Evolutionary conservation across 495 filamentous ascomycete species (phyloP).

Genomic region (Extremus antarcticus): DNA sequence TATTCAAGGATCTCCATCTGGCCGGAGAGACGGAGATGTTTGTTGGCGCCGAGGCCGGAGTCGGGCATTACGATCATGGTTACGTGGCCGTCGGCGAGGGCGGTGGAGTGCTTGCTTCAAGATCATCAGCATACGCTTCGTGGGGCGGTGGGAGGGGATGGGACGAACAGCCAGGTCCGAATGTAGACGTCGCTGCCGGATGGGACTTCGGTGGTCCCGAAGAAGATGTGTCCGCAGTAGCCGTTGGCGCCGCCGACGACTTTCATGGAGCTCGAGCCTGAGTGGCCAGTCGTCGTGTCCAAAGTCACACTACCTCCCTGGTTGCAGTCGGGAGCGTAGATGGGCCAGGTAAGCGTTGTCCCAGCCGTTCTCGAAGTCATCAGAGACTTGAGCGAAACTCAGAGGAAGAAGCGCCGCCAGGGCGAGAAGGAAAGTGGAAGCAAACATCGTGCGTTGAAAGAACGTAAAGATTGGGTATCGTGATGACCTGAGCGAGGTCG

Average conservation of each 20-base stretch:
- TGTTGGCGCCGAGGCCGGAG: constrained; percentile 39
- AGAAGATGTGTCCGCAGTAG: constrained; percentile 50
- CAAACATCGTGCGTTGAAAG: constrained; percentile 32
- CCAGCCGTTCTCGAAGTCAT: constrained; percentile 45
- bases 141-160: too few relatives aligned
- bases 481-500: not conserved
- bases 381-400: constrained; percentile 40
- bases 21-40: constrained; percentile 49
- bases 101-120: constrained; percentile 40
- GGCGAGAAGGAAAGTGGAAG: constrained; percentile 35
- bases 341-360: constrained; percentile 43
- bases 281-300: constrained; percentile 41
- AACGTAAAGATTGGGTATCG: not conserved
- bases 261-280: constrained; percentile 44
- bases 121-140: not conserved
- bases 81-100: constrained; percentile 38
- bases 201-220: constrained; percentile 46
- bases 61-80: constrained; percentile 53
- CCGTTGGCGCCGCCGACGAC: constrained; percentile 41
- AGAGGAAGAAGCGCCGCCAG: constrained; percentile 35
- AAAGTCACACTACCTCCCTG: constrained; percentile 45
- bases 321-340: constrained; percentile 45
- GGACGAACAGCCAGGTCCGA: constrained; percentile 41
- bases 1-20: constrained; percentile 48
- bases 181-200: constrained; percentile 43